phyloP scores from a whole-genome alignment of 2,329 filamentous ascomycete genomes.

The Cyanodermella asteris region DNA sequence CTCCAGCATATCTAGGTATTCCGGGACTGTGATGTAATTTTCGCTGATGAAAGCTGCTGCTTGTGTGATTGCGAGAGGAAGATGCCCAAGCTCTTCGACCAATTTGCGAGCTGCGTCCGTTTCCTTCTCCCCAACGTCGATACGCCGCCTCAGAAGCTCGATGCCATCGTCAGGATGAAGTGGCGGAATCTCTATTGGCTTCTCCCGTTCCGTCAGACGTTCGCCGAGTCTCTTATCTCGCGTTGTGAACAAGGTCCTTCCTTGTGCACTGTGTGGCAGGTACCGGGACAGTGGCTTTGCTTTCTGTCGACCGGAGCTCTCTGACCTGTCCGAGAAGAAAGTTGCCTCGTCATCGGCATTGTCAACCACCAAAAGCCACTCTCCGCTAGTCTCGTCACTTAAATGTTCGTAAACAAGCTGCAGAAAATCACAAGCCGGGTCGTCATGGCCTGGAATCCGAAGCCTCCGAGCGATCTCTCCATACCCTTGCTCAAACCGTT shows the following conservation, averaged over 20 bases:
- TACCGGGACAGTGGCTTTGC: slow-evolving; percentile 4
- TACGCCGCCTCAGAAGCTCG: too few species aligned
- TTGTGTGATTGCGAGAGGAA: slow-evolving; percentile 9
- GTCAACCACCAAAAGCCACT: slow-evolving; percentile 9
- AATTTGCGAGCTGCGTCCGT: too few species aligned
- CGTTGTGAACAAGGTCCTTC: slow-evolving; percentile 6
- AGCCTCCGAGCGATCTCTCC: slow-evolving; percentile 6
- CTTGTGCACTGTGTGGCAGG: slow-evolving; percentile 5
- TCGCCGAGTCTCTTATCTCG: slow-evolving; percentile 6
- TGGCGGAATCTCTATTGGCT: slow-evolving; percentile 4
- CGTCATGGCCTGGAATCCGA: slow-evolving; percentile 5
- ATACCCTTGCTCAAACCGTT: slow-evolving; percentile 7
- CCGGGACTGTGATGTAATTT: slow-evolving; percentile 6
- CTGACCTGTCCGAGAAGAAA: slow-evolving; percentile 3
- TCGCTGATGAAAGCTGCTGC: slow-evolving; percentile 7
- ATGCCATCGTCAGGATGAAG: slow-evolving; percentile 6
- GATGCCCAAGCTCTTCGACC: slow-evolving; percentile 5
- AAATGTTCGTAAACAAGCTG: slow-evolving; percentile 5
- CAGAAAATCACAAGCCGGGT: slow-evolving; percentile 5
- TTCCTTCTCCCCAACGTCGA: too few species aligned
- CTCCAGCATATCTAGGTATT: slow-evolving; percentile 5
- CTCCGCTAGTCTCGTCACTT: slow-evolving; percentile 5
- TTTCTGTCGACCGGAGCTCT: not conserved
- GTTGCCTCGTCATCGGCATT: slow-evolving; percentile 8
- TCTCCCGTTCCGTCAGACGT: slow-evolving; percentile 4